phyloP scores from a whole-genome alignment of 2,329 filamentous ascomycete species.

The Sphaerulina populicola region DNA sequence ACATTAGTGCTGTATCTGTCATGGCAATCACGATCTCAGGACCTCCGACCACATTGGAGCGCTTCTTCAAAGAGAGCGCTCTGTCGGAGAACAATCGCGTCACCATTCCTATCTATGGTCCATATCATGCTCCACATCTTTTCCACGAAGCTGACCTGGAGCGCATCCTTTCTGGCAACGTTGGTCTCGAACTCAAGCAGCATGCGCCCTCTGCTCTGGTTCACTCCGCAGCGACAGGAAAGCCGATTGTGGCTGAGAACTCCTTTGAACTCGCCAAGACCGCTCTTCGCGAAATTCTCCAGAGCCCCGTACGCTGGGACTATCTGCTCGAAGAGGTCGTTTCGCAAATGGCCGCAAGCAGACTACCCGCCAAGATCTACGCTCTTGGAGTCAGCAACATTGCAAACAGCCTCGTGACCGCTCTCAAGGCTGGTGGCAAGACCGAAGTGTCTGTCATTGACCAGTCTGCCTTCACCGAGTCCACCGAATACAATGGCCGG shows the following conservation, averaged over 20 bases:
- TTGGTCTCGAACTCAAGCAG: constrained; percentile 36
- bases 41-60: constrained; percentile 47
- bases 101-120: constrained; percentile 49
- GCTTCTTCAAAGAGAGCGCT: constrained; percentile 44
- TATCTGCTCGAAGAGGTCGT: constrained; percentile 42
- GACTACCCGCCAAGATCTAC: constrained; percentile 38
- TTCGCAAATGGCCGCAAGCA: constrained; percentile 39
- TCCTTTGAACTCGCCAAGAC: constrained; percentile 40
- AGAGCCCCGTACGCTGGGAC: constrained; percentile 44
- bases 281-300: constrained; percentile 41
- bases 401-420: constrained; percentile 49
- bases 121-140: constrained; percentile 52
- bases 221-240: constrained; percentile 42
- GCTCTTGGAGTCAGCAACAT: constrained; percentile 47
- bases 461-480: constrained; percentile 39
- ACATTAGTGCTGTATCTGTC: constrained; percentile 52
- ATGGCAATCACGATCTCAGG: constrained; percentile 54
- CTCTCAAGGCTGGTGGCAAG: constrained; percentile 45
- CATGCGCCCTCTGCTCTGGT: constrained; percentile 39
- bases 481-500: constrained; percentile 34
- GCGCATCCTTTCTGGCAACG: constrained; percentile 41
- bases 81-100: constrained; percentile 46
- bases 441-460: constrained; percentile 38
- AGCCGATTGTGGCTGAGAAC: constrained; percentile 40
- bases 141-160: constrained; percentile 45